phyloP scores from a whole-genome alignment of 495 filamentous ascomycete species.

The Penicillium lagena region DNA sequence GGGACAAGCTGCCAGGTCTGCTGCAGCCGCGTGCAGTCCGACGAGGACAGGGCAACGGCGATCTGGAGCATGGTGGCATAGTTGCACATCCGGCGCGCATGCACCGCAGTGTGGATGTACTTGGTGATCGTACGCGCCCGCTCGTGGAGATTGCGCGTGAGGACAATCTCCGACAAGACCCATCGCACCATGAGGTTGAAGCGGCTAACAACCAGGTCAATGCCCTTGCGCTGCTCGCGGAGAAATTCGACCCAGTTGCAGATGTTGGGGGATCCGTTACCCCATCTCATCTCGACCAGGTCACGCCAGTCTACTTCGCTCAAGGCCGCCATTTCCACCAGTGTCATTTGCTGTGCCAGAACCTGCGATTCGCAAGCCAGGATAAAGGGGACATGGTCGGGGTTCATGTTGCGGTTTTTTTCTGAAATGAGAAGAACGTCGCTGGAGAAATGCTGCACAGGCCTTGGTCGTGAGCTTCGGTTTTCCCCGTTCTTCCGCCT shows the following conservation, averaged over 20 bases:
- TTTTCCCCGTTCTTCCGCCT: slow-evolving; percentile 15
- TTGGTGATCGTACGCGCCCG: slow-evolving; percentile 80
- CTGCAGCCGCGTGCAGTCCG: slow-evolving; percentile 68
- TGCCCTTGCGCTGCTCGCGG: slow-evolving; percentile 73
- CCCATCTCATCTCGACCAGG: slow-evolving; percentile 91
- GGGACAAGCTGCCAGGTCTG: slow-evolving; percentile 81
- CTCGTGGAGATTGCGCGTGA: slow-evolving; percentile 78
- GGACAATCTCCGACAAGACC: slow-evolving; percentile 84
- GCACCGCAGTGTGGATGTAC: slow-evolving; percentile 83
- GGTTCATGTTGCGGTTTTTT: slow-evolving; percentile 10
- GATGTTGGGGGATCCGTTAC: slow-evolving; percentile 56
- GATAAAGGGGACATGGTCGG: slow-evolving; percentile 80
- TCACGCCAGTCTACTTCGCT: slow-evolving; percentile 98
- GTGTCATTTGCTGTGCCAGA: slow-evolving; percentile 87
- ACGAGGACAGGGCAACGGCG: slow-evolving; percentile 80
- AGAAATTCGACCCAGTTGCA: slow-evolving; percentile 91
- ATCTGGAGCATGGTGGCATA: slow-evolving; percentile 97
- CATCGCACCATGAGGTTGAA: slow-evolving; percentile 99
- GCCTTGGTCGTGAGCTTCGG: slow-evolving; percentile 9
- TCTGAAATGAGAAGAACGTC: slow-evolving; percentile 35
- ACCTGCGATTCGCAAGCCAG: slow-evolving; percentile 85
- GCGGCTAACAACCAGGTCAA: slow-evolving; percentile 92
- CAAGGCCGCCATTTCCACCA: slow-evolving; percentile 93
- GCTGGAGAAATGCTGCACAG: slow-evolving; percentile 29
- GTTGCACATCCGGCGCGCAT: slow-evolving; percentile 81